phyloP scores from a whole-genome alignment of 192 early-diverging fungal genomes.

The Gonapodya prolifera region DNA sequence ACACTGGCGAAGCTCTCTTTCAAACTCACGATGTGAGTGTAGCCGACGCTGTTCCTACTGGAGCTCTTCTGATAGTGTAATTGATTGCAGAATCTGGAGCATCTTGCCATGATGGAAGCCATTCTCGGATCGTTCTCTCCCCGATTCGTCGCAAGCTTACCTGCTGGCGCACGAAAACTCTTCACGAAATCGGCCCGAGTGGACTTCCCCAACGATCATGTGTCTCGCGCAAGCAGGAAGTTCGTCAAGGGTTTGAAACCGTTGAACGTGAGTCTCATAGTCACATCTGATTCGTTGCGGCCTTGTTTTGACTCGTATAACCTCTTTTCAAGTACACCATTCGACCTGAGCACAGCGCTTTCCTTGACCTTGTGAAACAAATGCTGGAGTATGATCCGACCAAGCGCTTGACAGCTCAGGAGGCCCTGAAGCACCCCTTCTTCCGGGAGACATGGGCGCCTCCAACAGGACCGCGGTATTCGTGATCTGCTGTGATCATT shows the following conservation, averaged over 20 bases:
- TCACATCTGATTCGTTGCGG: too few species aligned
- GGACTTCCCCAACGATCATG: constrained; percentile 40
- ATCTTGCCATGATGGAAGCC: constrained; percentile 91
- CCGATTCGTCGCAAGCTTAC: constrained; percentile 40
- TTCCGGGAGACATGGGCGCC: too few species aligned
- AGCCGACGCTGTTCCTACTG: too few species aligned
- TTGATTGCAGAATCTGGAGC: constrained; percentile 78
- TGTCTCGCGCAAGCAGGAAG: constrained; percentile 37
- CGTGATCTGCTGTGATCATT: too few species aligned
- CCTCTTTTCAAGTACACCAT: too few species aligned
- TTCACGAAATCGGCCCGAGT: constrained; percentile 14
- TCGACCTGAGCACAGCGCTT: too few species aligned
- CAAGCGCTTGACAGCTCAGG: constrained; percentile 63
- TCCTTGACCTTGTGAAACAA: constrained; percentile 57
- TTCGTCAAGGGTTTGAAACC: constrained; percentile 44
- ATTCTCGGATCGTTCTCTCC: constrained; percentile 69
- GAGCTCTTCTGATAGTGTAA: too few species aligned
- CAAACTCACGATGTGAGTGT: constrained; percentile 99
- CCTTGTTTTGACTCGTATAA: too few species aligned
- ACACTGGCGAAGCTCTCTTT: constrained; percentile 90
- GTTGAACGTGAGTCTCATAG: constrained; percentile 40
- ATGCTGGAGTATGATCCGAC: constrained; percentile 71
- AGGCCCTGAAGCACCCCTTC: constrained; percentile 78
- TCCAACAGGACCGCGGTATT: too few species aligned
- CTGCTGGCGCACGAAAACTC: constrained; percentile 18